A percentile compares a stretch with the other conserved stretches of the same genome.
Conservation (phyloP, 306 rosid genomes). For the Canavalia ensiformis region DNA sequence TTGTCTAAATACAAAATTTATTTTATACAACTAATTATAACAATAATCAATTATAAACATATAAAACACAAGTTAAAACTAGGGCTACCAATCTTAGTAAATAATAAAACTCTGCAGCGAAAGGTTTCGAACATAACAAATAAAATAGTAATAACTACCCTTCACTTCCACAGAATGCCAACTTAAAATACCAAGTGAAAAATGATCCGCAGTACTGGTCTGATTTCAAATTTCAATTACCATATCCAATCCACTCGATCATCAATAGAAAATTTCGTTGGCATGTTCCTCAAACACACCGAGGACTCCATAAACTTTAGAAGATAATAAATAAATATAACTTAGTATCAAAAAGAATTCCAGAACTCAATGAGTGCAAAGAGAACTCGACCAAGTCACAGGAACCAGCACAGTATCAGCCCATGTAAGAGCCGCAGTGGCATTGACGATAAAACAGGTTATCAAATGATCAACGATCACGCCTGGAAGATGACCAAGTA, state of each 20-base stretch:
- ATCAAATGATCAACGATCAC: conserved; percentile 56
- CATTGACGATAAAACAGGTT: background rate
- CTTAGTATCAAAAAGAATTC: conserved; percentile 50
- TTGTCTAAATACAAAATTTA: no score
- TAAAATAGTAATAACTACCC: background rate
- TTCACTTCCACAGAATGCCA: background rate
- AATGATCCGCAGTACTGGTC: background rate
- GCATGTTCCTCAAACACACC: conserved; percentile 44
- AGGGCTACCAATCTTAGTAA: no score
- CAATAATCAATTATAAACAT: no score
- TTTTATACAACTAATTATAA: no score
- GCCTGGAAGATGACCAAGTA: conserved; percentile 83
- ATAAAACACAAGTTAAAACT: no score
- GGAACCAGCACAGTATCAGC: conserved; percentile 26
- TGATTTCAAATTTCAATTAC: conserved; percentile 31
- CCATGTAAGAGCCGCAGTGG: background rate
- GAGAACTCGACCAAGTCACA: conserved; percentile 34
- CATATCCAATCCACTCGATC: conserved; percentile 44
- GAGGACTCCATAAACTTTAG: conserved; percentile 29
- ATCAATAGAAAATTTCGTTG: conserved; percentile 41
- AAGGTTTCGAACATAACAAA: background rate
- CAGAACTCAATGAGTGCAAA: conserved; percentile 28
- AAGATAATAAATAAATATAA: conserved; percentile 50
- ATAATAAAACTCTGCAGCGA: background rate
- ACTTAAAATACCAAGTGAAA: background rate